Evolutionary conservation across 202 grass and related monocot species (phyloP).

Genomic region (Setaria viridis): DNA sequence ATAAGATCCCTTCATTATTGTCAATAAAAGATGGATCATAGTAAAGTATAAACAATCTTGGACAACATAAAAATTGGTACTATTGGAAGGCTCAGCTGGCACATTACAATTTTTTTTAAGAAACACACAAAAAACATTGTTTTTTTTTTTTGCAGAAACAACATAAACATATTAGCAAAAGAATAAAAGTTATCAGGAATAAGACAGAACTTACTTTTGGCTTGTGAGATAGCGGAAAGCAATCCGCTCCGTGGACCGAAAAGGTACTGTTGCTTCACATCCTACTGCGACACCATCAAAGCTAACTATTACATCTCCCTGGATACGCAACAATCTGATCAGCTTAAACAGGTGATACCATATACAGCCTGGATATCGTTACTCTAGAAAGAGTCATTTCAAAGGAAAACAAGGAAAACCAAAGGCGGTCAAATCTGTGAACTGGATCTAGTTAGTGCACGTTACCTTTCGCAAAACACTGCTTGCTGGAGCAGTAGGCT

Average conservation of each 20-base stretch:
- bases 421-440: conserved; percentile 30
- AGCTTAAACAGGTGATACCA: conserved; percentile 30
- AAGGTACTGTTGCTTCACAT: conserved; percentile 96
- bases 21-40: conserved; percentile 17
- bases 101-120: neutral
- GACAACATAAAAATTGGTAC: neutral
- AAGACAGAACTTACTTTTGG: conserved; percentile 78
- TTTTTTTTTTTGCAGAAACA: neutral
- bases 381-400: conserved; percentile 44
- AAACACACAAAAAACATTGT: neutral
- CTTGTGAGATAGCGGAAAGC: conserved; percentile 96
- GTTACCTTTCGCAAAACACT: conserved; percentile 80
- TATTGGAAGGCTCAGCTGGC: neutral
- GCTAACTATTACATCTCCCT: conserved; percentile 98
- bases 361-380: conserved; percentile 20
- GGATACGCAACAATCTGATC: conserved; percentile 43
- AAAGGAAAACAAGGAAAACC: conserved; percentile 38
- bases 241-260: conserved; percentile 90
- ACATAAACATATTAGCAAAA: conserved; percentile 15
- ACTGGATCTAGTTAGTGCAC: conserved; percentile 32
- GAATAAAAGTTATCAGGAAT: conserved; percentile 28
- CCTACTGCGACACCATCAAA: conserved; percentile 86
- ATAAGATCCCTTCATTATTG: conserved; percentile 10
- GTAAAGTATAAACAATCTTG: conserved; percentile 19
- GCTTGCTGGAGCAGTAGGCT: conserved; percentile 89